Evolutionary conservation across 805 yeast species (phyloP).

Genomic region (Lipomyces starkeyi): DNA sequence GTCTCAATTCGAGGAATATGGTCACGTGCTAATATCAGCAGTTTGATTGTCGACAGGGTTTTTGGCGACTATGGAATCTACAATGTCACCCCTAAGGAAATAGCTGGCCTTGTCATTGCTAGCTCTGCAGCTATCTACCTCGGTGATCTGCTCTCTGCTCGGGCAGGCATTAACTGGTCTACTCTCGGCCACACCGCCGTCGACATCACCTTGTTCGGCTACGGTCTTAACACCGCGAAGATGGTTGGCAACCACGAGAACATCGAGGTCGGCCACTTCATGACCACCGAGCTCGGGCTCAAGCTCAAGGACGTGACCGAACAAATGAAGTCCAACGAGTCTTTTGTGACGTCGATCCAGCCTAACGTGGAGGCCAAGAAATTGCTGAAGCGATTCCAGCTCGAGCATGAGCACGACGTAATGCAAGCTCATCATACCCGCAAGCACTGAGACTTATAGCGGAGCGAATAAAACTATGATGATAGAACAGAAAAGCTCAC

Average conservation of each 20-base stretch:
- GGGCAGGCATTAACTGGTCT: conserved; percentile 94
- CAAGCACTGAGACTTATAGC: conserved; percentile 16
- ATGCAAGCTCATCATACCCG: conserved; percentile 24
- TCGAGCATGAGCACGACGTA: conserved; percentile 33
- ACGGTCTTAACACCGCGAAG: conserved; percentile 62
- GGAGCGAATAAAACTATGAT: neutral
- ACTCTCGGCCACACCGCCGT: conserved; percentile 97
- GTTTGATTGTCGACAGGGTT: conserved; percentile 47
- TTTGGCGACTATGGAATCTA: conserved; percentile 69
- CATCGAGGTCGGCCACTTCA: conserved; percentile 77
- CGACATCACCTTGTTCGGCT: conserved; percentile 89
- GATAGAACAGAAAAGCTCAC: neutral
- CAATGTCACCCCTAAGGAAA: conserved; percentile 63
- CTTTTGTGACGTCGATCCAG: conserved; percentile 31
- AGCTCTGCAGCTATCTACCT: conserved; percentile 50
- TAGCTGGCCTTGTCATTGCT: conserved; percentile 51
- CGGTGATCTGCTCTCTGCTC: conserved; percentile 72
- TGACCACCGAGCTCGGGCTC: conserved; percentile 58
- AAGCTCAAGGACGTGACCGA: conserved; percentile 43
- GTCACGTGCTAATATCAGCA: neutral
- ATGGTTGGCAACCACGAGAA: conserved; percentile 86
- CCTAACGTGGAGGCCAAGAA: conserved; percentile 23
- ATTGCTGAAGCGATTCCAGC: conserved; percentile 22
- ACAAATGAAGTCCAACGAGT: conserved; percentile 36
- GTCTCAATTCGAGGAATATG: neutral